phyloP scores from a whole-genome alignment of 345 rosid genomes.

The Arabis hirsuta region DNA sequence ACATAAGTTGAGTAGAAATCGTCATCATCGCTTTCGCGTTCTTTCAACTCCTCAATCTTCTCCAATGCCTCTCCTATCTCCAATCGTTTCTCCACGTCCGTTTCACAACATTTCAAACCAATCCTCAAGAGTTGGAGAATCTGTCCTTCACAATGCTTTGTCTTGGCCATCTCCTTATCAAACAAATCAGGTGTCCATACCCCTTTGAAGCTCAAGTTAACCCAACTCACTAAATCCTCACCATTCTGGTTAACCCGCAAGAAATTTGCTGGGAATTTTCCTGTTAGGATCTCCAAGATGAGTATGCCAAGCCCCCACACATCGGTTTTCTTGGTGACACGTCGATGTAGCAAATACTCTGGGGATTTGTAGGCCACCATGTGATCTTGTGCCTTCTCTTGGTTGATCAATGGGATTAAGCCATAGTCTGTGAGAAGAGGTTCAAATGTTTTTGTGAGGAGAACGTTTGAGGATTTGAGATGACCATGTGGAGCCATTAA shows the following conservation, averaged over 20 bases:
- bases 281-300: conserved; percentile 72
- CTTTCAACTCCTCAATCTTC: conserved; percentile 67
- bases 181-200: conserved; percentile 46
- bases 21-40: conserved; percentile 53
- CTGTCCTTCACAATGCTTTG: conserved; percentile 46
- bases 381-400: conserved; percentile 66
- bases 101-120: conserved; percentile 74
- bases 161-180: conserved; percentile 63
- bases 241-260: conserved; percentile 51
- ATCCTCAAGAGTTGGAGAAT: conserved; percentile 62
- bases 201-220: conserved; percentile 40
- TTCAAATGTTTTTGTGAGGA: conserved; percentile 55
- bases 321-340: conserved; percentile 88
- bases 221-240: conserved; percentile 66
- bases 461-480: conserved; percentile 88
- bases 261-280: conserved; percentile 62
- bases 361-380: conserved; percentile 98
- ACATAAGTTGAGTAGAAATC: conserved; percentile 56
- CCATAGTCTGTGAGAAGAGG: conserved; percentile 82
- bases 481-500: conserved; percentile 87
- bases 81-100: conserved; percentile 70
- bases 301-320: conserved; percentile 87
- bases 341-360: conserved; percentile 59
- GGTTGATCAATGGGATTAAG: conserved; percentile 75
- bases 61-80: conserved; percentile 64